Base-by-base conservation (phyloP, 768 basidiomycete species). In the Melanogaster broomeanus region DNA sequence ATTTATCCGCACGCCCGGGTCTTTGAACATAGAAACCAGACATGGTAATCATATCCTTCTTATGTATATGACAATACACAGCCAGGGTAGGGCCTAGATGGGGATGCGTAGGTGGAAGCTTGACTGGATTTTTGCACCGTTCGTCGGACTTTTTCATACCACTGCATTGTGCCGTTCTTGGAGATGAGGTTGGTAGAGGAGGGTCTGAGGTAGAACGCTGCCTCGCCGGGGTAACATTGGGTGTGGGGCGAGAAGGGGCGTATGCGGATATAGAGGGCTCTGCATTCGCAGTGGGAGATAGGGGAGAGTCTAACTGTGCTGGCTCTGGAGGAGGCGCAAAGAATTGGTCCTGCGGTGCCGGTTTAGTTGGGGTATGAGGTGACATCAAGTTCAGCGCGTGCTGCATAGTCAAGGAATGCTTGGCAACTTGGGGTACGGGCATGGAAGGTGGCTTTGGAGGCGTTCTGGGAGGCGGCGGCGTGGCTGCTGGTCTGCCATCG, bases 21-120 rank as follows among this genome's bases (percentile, higher is more conserved):
- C 74, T 78, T 41, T 72, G 70, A n/a, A 79, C 70, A 60, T 83
- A 84, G 57, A 82, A 87, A 12, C 87, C 85, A 7, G 70, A 72
- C n/a, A 61, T 61, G 31, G 39, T 39, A 33, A 85, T 68, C 34
- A 88, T 61, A 42, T 77, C 78, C 52, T 82, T 80, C 19, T 69
- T 69, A 58, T 92, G 90, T 61, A 88, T 83, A 63, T 74, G 73
- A 58, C 88, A 90, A 64, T 83, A 90, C 16, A 77, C 58, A 18
- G 49, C 67, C 9, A 65, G 67, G 4, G 38, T 59, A 3, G 67
- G 69, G 18, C 69, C 61, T 21, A 69, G 42, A 52, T 21, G 38
- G 13, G 53, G 48, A 52, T 67, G 62, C 9, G 57, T 61, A 34
- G 57, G 54, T 21, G 73, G 71, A 12, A 72, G 58, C 57, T 83